Evolutionary conservation across 768 basidiomycete genomes (phyloP).

Genomic region (Tulasnella calospora): DNA sequence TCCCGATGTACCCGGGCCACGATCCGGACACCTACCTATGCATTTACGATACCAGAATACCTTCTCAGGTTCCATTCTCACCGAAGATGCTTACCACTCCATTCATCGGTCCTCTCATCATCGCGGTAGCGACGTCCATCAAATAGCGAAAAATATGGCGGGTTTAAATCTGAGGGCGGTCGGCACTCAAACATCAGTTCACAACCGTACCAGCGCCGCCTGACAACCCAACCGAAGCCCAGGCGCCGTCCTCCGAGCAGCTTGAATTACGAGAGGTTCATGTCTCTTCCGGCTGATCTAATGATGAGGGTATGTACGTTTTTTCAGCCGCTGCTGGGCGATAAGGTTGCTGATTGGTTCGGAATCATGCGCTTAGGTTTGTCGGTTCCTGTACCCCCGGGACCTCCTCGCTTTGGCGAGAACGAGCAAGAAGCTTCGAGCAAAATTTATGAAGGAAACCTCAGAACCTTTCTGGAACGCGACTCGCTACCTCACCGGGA

Average conservation of each 20-base stretch:
- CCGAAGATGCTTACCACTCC: background rate
- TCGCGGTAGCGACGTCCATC: background rate
- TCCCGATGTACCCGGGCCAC: slow-evolving; percentile 12
- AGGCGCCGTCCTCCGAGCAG: no score
- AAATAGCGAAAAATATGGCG: background rate
- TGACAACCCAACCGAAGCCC: no score
- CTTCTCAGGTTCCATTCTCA: background rate
- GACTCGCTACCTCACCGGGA: background rate
- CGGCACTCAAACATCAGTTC: no score
- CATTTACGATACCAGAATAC: slow-evolving; percentile 13
- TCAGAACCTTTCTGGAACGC: background rate
- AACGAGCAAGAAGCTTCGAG: background rate
- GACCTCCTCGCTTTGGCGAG: background rate
- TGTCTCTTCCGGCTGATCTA: background rate
- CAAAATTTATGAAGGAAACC: background rate
- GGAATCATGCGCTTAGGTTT: background rate
- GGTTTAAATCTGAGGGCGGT: no score
- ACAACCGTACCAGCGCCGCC: no score
- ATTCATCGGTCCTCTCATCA: background rate
- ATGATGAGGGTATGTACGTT: background rate
- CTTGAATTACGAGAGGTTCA: no score
- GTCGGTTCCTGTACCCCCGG: background rate
- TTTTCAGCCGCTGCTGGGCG: background rate
- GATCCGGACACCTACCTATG: slow-evolving; percentile 3
- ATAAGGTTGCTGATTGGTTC: background rate